Conservation (phyloP, 257 asterid genomes). For the Dorcoceras hygrometricum region DNA sequence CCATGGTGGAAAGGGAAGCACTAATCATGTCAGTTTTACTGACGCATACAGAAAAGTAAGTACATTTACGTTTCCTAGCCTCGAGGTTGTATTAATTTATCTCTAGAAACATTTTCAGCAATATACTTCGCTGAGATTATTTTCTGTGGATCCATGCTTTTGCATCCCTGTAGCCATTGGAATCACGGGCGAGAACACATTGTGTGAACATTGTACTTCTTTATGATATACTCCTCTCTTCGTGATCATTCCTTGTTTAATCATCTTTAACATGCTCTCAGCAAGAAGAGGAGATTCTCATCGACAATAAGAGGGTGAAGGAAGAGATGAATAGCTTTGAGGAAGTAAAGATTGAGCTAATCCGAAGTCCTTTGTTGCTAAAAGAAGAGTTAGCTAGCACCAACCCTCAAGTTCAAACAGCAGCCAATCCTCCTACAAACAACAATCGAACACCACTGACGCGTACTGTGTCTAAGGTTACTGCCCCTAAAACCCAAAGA, state of each 20-base stretch:
- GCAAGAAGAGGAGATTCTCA: conserved; percentile 59
- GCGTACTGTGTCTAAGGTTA: conserved; percentile 51
- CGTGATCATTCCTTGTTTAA: background rate
- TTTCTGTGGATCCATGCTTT: background rate
- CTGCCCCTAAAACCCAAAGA: conserved; percentile 52
- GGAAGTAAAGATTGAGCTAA: conserved; percentile 40
- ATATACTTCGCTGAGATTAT: background rate
- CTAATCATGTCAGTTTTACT: conserved; percentile 16
- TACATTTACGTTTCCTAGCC: background rate
- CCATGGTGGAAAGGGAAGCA: conserved; percentile 29
- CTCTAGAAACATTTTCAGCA: background rate
- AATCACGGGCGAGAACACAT: background rate
- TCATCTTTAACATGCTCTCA: conserved; percentile 27
- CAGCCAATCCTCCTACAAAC: conserved; percentile 34
- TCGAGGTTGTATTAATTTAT: background rate
- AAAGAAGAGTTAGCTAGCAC: conserved; percentile 29
- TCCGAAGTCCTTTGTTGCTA: conserved; percentile 30
- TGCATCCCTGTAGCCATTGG: background rate
- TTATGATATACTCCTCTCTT: background rate
- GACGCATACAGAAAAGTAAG: conserved; percentile 33
- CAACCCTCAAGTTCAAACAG: conserved; percentile 31
- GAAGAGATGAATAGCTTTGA: conserved; percentile 46
- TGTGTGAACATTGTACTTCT: background rate
- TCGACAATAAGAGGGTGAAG: conserved; percentile 47
- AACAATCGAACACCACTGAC: conserved; percentile 47